These are phyloP conservation scores for Persicaria maculosa DNA, from an alignment of 148 eudicot species.

Conservation along the genomic window DNA sequence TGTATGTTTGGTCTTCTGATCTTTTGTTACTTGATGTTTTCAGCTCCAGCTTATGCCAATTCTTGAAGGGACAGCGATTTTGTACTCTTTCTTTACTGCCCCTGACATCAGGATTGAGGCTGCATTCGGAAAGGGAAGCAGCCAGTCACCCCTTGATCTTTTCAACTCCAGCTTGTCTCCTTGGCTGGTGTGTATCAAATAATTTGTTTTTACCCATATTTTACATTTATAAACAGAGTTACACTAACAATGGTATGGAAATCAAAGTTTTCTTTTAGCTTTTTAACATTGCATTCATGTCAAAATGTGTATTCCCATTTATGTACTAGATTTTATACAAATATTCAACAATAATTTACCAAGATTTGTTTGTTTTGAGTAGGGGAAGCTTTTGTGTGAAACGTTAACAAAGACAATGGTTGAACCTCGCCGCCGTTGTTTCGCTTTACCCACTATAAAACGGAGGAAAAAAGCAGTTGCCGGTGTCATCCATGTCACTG, in stretches of 20 bases:
- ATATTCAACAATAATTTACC: background rate
- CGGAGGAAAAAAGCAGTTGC: conserved; percentile 72
- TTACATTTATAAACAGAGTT: background rate
- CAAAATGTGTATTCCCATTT: too few relatives aligned
- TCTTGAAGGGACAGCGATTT: conserved; percentile 71
- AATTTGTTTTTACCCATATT: background rate
- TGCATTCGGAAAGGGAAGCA: conserved; percentile 87
- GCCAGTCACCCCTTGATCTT: conserved; percentile 61
- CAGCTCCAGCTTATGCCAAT: conserved; percentile 87
- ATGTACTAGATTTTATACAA: background rate
- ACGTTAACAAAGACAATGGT: conserved; percentile 81
- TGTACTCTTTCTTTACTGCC: conserved; percentile 69
- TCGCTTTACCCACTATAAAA: conserved; percentile 53
- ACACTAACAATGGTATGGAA: too few relatives aligned
- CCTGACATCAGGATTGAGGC: conserved; percentile 82
- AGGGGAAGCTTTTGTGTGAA: conserved; percentile 74
- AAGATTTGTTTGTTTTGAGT: conserved; percentile 4
- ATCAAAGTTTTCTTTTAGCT: background rate
- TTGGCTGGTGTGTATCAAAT: conserved; percentile 57
- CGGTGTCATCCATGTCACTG: conserved; percentile 69
- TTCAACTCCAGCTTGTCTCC: conserved; percentile 81
- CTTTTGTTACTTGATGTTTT: background rate
- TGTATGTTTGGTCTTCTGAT: background rate
- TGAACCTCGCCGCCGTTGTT: conserved; percentile 88
- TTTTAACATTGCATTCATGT: too few relatives aligned